A percentile compares a stretch with the other conserved stretches of the same genome.
Evolutionary conservation across 306 rosid species (phyloP).

Genomic region (Malus sylvestris): DNA sequence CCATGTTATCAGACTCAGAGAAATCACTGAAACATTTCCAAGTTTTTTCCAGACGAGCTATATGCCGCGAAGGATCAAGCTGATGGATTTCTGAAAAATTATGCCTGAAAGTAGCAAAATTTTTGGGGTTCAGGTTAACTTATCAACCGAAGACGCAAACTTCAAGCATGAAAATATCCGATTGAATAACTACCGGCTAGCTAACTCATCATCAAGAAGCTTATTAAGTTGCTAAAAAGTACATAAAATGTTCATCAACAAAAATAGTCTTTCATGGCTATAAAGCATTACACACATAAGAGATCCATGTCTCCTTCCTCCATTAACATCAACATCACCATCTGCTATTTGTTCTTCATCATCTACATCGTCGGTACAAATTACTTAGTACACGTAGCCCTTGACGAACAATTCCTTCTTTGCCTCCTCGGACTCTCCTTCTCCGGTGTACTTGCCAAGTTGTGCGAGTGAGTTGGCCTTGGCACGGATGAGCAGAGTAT

Average conservation of each 20-base stretch:
- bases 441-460: conserved; percentile 88
- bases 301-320: conserved; percentile 26
- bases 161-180: conserved; percentile 11
- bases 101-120: too few species aligned
- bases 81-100: background rate
- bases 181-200: conserved; percentile 24
- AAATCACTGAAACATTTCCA: background rate
- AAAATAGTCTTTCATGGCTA: conserved; percentile 62
- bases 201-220: conserved; percentile 44
- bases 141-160: background rate
- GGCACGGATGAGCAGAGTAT: conserved; percentile 63
- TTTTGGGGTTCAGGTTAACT: too few species aligned
- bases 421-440: conserved; percentile 89
- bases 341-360: conserved; percentile 14
- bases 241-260: conserved; percentile 41
- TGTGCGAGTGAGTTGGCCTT: conserved; percentile 92
- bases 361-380: conserved; percentile 9
- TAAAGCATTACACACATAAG: conserved; percentile 38
- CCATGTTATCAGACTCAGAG: background rate
- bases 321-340: background rate
- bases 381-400: conserved; percentile 66
- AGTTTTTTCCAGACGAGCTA: too few species aligned
- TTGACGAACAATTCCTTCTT: conserved; percentile 73
- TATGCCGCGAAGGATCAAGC: too few species aligned
- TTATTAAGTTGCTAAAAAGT: conserved; percentile 42